These are phyloP conservation scores for Bretziella fagacearum DNA, from an alignment of 2,329 filamentous ascomycete genomes.

Conservation along the genomic window DNA sequence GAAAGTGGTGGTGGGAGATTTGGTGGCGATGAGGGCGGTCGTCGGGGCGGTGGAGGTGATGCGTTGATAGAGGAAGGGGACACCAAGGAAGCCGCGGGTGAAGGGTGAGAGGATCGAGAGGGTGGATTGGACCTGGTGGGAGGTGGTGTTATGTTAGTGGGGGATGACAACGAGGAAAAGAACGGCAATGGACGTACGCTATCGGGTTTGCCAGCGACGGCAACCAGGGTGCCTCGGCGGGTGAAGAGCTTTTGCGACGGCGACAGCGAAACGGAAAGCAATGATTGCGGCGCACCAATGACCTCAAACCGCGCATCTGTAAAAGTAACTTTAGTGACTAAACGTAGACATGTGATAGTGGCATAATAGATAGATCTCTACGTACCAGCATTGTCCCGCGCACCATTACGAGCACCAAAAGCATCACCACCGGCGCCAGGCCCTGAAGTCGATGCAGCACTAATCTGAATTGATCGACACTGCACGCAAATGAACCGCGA, in stretches of 20 bases:
- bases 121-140: slow-evolving; percentile 60
- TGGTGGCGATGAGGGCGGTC: slow-evolving; percentile 75
- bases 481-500: slow-evolving; percentile 32
- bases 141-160: background rate
- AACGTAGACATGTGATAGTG: background rate
- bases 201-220: slow-evolving; percentile 74
- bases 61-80: slow-evolving; percentile 90
- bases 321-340: background rate
- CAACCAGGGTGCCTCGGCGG: slow-evolving; percentile 76
- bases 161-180: background rate
- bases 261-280: slow-evolving; percentile 83
- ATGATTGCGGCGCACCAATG: slow-evolving; percentile 75
- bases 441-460: slow-evolving; percentile 40
- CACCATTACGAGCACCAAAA: slow-evolving; percentile 33
- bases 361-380: background rate
- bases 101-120: slow-evolving; percentile 76
- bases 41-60: slow-evolving; percentile 76
- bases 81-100: slow-evolving; percentile 59
- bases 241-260: slow-evolving; percentile 91
- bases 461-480: slow-evolving; percentile 47
- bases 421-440: slow-evolving; percentile 40
- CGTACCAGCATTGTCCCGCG: slow-evolving; percentile 35
- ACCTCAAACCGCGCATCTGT: slow-evolving; percentile 91
- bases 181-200: slow-evolving; percentile 41
- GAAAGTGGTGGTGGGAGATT: slow-evolving; percentile 72